Evolutionary conservation across 495 filamentous ascomycete genomes (phyloP), one percentile per base, ranked within the genome.

Genomic region (Ramalina intermedia): DNA sequence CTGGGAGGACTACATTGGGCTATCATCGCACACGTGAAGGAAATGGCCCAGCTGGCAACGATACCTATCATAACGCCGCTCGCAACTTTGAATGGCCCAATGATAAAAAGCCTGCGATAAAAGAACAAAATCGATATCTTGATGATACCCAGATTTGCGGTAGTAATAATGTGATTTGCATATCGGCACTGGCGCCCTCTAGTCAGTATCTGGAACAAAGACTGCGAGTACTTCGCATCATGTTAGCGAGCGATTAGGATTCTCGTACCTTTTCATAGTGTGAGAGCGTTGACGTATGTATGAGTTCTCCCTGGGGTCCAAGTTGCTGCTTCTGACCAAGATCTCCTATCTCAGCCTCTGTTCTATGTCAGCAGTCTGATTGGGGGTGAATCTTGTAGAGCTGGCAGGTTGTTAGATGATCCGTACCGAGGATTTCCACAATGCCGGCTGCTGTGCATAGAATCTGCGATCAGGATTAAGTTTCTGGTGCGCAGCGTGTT

Each of bases 51-150:
- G 48, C 54, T 55, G 12, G 60, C 44, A 2, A 56, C 55, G 36
- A 64, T 37, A 6, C 17, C 56, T 12, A 58, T 49, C 17, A 68
- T 38, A n/a, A 50, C 38, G 43, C 54, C 60, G 24, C 49, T 56
- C 24, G 51, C 27, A 17, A 54, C 40, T 16, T 52, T 56, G 37
- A 55, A 58, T 23, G 51, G 44, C 4, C 3, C 18, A 9, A 53
- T 48, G 6, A 54, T 55, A 46, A 68, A 62, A 33, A 68, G 58
- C 9, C 61, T 56, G 6, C 57, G 54, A 52, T 63, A 68, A 47
- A 66, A 64, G 18, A 56, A 44, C n/a, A 65, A 54, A 45, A 66
- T 62, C 6, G 68, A 69, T 35, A 69, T 59, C 41, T 70, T 66
- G 43, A 58, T 63, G 18, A 69, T 62, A 3, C 62, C 51, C 56